Percentiles rank a stretch among this genome's conserved stretches.
Evolutionary conservation across 805 yeast genomes (phyloP).

Genomic region (Saturnispora sekii): DNA sequence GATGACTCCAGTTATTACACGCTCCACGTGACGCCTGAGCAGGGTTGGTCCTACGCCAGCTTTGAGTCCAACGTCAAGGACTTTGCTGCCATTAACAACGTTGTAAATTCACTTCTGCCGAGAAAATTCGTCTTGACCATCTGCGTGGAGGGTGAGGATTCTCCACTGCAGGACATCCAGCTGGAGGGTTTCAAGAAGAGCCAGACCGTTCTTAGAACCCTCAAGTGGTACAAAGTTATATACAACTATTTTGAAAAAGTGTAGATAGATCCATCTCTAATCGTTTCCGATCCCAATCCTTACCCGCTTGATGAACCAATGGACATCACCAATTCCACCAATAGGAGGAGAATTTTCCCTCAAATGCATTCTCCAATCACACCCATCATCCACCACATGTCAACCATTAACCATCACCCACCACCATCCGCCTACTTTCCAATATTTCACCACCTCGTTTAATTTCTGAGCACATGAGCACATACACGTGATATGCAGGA

Average conservation of each 20-base stretch:
- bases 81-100: slow-evolving; percentile 31
- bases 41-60: slow-evolving; percentile 92
- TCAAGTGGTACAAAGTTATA: slow-evolving; percentile 4
- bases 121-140: slow-evolving; percentile 39
- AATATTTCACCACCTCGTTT: no score
- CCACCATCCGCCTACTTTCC: no score
- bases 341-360: no score
- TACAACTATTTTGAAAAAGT: slow-evolving; percentile 13
- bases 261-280: no score
- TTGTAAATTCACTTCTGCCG: slow-evolving; percentile 62
- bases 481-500: no score
- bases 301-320: no score
- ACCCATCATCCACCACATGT: no score
- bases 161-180: not conserved
- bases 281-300: no score
- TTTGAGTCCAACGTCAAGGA: slow-evolving; percentile 65
- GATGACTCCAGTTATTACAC: slow-evolving; percentile 58
- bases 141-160: slow-evolving; percentile 19
- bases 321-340: no score
- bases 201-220: not conserved
- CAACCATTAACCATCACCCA: no score
- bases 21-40: slow-evolving; percentile 88
- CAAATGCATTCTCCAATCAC: no score
- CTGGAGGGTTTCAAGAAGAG: not conserved
- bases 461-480: no score